A percentile compares a stretch with the other conserved stretches of the same genome.
Evolutionary conservation across 352 stramenopile species (phyloP).

Genomic region (Globisporangium recalcitrans): DNA sequence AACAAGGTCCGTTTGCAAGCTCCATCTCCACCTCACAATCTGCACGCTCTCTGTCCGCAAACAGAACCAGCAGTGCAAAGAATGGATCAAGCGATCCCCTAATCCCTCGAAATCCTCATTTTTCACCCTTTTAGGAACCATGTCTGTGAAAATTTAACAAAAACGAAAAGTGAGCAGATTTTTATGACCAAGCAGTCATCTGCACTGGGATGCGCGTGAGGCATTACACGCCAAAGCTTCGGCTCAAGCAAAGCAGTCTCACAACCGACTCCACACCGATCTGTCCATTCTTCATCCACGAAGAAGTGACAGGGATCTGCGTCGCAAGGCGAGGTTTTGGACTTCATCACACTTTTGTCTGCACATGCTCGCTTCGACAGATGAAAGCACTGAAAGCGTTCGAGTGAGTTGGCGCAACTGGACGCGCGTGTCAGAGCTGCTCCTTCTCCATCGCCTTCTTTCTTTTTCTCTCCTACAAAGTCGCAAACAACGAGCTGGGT

Average conservation of each 20-base stretch:
- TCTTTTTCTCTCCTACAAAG: background rate
- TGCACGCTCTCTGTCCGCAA: constrained; percentile 2
- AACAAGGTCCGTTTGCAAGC: background rate
- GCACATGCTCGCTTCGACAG: background rate
- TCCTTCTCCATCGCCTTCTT: background rate
- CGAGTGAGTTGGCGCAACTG: background rate
- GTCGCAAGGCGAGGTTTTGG: no score
- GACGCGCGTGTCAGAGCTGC: constrained; percentile 8
- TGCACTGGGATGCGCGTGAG: background rate
- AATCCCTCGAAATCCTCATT: background rate
- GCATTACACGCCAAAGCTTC: background rate
- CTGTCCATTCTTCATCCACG: no score
- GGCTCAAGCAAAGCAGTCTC: no score
- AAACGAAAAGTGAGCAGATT: no score
- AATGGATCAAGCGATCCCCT: background rate
- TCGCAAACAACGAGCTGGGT: background rate
- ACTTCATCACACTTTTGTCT: no score
- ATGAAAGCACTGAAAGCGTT: background rate
- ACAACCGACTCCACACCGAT: no score
- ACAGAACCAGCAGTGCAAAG: background rate
- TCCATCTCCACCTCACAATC: background rate
- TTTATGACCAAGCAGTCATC: background rate
- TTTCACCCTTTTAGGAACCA: no score
- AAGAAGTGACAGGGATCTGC: no score
- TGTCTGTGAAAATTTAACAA: no score